Evolutionary conservation across 1,139 yeast genomes (phyloP).

Genomic region (Suhomyces atakaporum): DNA sequence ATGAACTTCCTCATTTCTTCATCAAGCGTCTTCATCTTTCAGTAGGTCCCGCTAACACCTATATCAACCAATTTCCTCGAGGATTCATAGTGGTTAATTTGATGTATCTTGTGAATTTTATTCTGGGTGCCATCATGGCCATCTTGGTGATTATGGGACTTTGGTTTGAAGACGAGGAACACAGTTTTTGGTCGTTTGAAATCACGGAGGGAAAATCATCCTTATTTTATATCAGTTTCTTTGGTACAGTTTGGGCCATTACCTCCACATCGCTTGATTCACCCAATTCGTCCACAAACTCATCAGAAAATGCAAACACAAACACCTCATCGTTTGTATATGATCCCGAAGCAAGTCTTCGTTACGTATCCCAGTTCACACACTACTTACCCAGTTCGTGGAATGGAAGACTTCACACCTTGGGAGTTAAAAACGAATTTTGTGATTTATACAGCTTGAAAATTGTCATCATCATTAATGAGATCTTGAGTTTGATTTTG

Average conservation of each 20-base stretch:
- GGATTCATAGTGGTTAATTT: constrained; percentile 59
- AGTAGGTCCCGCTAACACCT: constrained; percentile 74
- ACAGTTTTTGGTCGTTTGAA: constrained; percentile 83
- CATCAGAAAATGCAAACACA: constrained; percentile 24
- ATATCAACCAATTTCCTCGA: constrained; percentile 90
- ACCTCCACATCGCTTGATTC: constrained; percentile 38
- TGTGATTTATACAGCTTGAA: constrained; percentile 75
- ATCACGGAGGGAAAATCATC: constrained; percentile 78
- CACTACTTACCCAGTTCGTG: constrained; percentile 87
- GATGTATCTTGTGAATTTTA: constrained; percentile 66
- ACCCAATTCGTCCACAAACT: constrained; percentile 14
- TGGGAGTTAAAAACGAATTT: constrained; percentile 79
- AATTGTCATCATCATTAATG: constrained; percentile 71
- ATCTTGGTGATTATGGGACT: constrained; percentile 80
- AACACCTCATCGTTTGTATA: constrained; percentile 49
- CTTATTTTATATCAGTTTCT: constrained; percentile 80
- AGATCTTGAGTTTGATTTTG: constrained; percentile 74
- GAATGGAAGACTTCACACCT: constrained; percentile 83
- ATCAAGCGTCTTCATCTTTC: constrained; percentile 76
- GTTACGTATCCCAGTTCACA: constrained; percentile 79
- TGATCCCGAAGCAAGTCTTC: constrained; percentile 85
- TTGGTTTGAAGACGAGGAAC: constrained; percentile 77
- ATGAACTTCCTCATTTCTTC: constrained; percentile 88
- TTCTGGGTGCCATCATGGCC: constrained; percentile 88
- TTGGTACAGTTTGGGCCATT: constrained; percentile 82